These are phyloP conservation scores for Oryza officinalis DNA, from an alignment of 176 grass and related monocot genomes.

Conservation along the genomic window DNA sequence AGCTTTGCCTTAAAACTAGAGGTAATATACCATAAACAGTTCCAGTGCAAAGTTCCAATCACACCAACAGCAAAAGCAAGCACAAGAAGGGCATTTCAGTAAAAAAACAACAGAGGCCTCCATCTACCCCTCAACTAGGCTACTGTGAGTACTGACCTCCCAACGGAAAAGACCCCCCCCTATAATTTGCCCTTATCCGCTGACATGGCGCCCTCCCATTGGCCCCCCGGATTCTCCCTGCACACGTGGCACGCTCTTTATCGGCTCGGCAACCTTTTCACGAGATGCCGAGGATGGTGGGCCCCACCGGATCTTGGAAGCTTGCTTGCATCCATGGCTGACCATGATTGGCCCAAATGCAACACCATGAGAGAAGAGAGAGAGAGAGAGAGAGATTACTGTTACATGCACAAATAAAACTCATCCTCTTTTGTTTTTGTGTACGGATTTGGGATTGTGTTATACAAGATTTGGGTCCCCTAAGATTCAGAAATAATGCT, in stretches of 20 bases:
- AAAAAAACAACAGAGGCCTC: conserved; percentile 11
- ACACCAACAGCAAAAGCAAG: not conserved
- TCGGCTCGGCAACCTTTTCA: conserved; percentile 37
- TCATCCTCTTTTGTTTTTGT: not conserved
- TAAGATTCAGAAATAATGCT: not conserved
- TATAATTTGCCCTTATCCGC: conserved; percentile 50
- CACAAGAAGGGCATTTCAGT: conserved; percentile 15
- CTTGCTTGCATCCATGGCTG: conserved; percentile 41
- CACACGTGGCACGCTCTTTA: conserved; percentile 45
- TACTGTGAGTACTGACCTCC: conserved; percentile 3
- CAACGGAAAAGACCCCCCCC: conserved; percentile 15
- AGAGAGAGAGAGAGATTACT: not conserved
- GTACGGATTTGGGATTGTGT: too few species aligned
- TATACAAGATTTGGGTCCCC: not conserved
- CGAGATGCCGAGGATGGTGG: conserved; percentile 33
- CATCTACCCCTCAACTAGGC: conserved; percentile 17
- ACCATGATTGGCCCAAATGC: conserved; percentile 14
- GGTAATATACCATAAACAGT: not conserved
- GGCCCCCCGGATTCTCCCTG: conserved; percentile 27
- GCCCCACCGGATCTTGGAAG: conserved; percentile 50
- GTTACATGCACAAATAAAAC: conserved; percentile 1
- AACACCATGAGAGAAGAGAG: not conserved
- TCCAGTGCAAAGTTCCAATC: not conserved
- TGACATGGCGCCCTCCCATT: conserved; percentile 42
- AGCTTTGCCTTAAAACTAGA: not conserved